Conservation (phyloP, 768 basidiomycete species). For the Mycena vitilis region DNA sequence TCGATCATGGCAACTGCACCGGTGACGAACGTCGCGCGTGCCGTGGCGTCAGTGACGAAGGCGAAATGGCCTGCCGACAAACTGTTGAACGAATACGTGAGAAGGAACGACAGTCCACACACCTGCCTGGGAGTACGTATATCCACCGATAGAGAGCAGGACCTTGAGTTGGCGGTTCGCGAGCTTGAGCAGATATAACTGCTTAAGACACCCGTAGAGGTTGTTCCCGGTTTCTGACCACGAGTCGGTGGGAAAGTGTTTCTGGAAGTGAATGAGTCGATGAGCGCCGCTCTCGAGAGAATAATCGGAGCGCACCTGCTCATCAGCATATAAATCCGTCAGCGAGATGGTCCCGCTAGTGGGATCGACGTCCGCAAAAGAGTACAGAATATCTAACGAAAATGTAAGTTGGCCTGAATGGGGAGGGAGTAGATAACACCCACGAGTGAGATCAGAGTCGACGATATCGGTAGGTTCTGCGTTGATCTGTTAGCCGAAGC, state of each 20-base stretch:
- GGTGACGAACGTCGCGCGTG: constrained; percentile 68
- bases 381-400: constrained; percentile 71
- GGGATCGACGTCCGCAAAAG: constrained; percentile 80
- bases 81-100: neutral
- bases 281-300: constrained; percentile 16
- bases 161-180: constrained; percentile 66
- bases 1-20: constrained; percentile 72
- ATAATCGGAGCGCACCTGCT: constrained; percentile 56
- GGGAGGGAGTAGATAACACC: constrained; percentile 28
- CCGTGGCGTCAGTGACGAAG: constrained; percentile 64
- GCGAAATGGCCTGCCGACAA: constrained; percentile 65
- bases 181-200: constrained; percentile 72
- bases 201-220: constrained; percentile 85
- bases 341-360: constrained; percentile 71
- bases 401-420: neutral
- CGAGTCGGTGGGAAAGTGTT: constrained; percentile 77
- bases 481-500: constrained; percentile 2
- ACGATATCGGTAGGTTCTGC: constrained; percentile 75
- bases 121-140: constrained; percentile 77
- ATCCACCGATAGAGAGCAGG: constrained; percentile 67
- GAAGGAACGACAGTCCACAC: neutral
- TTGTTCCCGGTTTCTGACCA: constrained; percentile 84
- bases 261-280: constrained; percentile 51
- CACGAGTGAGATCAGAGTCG: constrained; percentile 71
- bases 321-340: constrained; percentile 82